phyloP scores from a whole-genome alignment of 1,139 yeast genomes.

The Petasospora fabianii region DNA sequence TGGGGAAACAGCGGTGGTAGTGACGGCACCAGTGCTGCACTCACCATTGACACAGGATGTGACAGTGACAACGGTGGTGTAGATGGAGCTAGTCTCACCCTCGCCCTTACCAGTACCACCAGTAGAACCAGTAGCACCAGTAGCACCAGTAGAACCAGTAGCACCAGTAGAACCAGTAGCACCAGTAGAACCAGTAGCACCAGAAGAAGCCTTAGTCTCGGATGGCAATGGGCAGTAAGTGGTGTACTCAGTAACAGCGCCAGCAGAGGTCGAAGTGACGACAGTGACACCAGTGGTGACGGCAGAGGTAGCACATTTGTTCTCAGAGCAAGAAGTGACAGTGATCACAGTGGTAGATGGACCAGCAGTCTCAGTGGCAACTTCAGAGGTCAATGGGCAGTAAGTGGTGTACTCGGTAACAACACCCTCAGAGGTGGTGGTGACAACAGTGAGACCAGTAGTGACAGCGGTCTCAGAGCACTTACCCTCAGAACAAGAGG shows the following conservation, averaged over 20 bases:
- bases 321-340: conserved; percentile 19
- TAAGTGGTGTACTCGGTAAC: conserved; percentile 21
- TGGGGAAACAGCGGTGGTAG: conserved; percentile 8
- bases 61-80: conserved; percentile 7
- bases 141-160: conserved; percentile 1
- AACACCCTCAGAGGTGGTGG: conserved; percentile 19
- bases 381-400: conserved; percentile 16
- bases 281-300: conserved; percentile 10
- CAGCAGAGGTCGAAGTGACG: conserved; percentile 14
- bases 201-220: background rate
- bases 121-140: conserved; percentile 4
- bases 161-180: conserved; percentile 10
- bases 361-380: background rate
- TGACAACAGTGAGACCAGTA: conserved; percentile 21
- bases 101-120: background rate
- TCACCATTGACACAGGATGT: conserved; percentile 2
- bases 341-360: conserved; percentile 12
- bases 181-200: conserved; percentile 5
- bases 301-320: conserved; percentile 2
- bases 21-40: conserved; percentile 17
- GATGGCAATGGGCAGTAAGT: conserved; percentile 20
- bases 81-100: conserved; percentile 1
- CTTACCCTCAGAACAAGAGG: conserved; percentile 20
- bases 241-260: conserved; percentile 20
- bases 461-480: conserved; percentile 22